These are phyloP conservation scores for Monilinia polystroma DNA, from an alignment of 2,329 filamentous ascomycete species.

Conservation along the genomic window DNA sequence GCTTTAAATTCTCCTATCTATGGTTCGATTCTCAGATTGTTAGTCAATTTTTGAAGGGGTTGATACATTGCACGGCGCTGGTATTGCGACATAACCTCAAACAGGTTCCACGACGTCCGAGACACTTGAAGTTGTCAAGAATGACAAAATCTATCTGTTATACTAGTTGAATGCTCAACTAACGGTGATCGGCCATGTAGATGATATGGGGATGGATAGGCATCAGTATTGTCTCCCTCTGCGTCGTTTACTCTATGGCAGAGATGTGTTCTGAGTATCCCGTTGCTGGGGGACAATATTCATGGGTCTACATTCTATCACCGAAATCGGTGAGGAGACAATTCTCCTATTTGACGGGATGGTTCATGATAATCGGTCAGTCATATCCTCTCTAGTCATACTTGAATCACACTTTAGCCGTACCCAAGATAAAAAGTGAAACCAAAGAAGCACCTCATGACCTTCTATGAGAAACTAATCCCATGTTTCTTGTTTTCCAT, in stretches of 20 bases:
- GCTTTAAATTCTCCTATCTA: constrained; percentile 22
- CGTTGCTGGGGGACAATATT: constrained; percentile 57
- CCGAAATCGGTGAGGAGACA: constrained; percentile 48
- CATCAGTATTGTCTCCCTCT: constrained; percentile 50
- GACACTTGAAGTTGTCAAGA: constrained; percentile 21
- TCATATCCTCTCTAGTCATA: constrained; percentile 6
- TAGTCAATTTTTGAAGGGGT: neutral
- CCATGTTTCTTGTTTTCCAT: constrained; percentile 1
- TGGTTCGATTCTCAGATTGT: constrained; percentile 14
- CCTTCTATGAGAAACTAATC: constrained; percentile 5
- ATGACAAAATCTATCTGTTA: constrained; percentile 18
- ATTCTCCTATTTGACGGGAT: constrained; percentile 48
- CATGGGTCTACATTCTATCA: constrained; percentile 56
- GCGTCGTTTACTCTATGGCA: constrained; percentile 58
- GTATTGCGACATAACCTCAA: constrained; percentile 11
- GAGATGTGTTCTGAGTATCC: constrained; percentile 59
- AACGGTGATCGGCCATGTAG: constrained; percentile 6
- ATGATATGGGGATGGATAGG: constrained; percentile 59
- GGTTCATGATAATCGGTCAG: constrained; percentile 50
- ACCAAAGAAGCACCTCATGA: constrained; percentile 15
- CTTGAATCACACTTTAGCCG: neutral
- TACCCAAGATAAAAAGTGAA: neutral
- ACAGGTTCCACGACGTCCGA: constrained; percentile 23
- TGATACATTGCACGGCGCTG: constrained; percentile 15
- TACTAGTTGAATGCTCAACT: constrained; percentile 12